phyloP scores from a whole-genome alignment of 2,329 filamentous ascomycete species.

The Clonostachys byssicola region DNA sequence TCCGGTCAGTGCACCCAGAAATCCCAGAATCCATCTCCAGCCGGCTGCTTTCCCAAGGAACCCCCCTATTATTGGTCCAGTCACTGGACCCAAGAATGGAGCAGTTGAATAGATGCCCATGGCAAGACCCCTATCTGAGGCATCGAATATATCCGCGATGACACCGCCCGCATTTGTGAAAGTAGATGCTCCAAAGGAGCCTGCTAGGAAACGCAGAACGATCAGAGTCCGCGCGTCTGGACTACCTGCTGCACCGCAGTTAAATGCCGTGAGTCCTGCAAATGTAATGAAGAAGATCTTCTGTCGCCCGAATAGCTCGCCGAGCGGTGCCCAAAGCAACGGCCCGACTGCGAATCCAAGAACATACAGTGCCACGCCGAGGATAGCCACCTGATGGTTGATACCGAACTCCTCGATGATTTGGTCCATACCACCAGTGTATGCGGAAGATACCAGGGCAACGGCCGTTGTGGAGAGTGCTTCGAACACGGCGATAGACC shows the following conservation, averaged over 20 bases:
- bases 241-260: slow-evolving; percentile 33
- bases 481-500: slow-evolving; percentile 54
- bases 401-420: slow-evolving; percentile 66
- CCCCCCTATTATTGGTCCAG: slow-evolving; percentile 52
- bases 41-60: slow-evolving; percentile 51
- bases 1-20: slow-evolving; percentile 51
- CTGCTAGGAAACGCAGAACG: slow-evolving; percentile 57
- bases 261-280: slow-evolving; percentile 19
- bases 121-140: slow-evolving; percentile 43
- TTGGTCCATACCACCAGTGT: slow-evolving; percentile 39
- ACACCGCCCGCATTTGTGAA: slow-evolving; percentile 53
- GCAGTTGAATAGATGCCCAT: slow-evolving; percentile 51
- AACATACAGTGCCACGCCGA: slow-evolving; percentile 59
- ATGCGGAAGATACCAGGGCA: slow-evolving; percentile 60
- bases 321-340: slow-evolving; percentile 11
- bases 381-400: slow-evolving; percentile 54
- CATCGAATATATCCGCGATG: slow-evolving; percentile 52
- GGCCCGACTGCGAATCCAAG: slow-evolving; percentile 37
- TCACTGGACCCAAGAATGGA: slow-evolving; percentile 53
- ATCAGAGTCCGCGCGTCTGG: slow-evolving; percentile 50
- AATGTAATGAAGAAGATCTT: slow-evolving; percentile 49
- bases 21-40: slow-evolving; percentile 56
- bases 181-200: slow-evolving; percentile 50
- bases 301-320: slow-evolving; percentile 28
- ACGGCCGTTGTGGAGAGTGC: slow-evolving; percentile 61